Conservation (phyloP, 805 yeast genomes). For the Teunomyces gatunensis region DNA sequence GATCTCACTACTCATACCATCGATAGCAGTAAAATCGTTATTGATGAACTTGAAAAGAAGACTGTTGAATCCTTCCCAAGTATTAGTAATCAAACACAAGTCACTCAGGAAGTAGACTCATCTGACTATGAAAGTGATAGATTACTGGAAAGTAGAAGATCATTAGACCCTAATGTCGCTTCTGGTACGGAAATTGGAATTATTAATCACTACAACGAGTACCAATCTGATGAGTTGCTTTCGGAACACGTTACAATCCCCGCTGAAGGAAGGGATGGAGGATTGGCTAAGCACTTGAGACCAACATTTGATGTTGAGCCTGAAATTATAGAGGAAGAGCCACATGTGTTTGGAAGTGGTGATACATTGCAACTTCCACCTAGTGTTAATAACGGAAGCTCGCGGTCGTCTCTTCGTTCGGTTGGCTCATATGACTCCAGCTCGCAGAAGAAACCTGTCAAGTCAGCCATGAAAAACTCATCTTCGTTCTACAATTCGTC, state of each 20-base stretch:
- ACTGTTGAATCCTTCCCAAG: conserved; percentile 1
- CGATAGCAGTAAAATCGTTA: conserved; percentile 20
- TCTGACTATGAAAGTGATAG: conserved; percentile 3
- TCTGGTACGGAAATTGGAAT: conserved; percentile 15
- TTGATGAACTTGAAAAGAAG: conserved; percentile 24
- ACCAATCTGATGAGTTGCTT: conserved; percentile 21
- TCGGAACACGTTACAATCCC: conserved; percentile 1
- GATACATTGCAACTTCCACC: conserved; percentile 14
- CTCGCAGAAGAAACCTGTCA: conserved; percentile 34
- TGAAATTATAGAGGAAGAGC: conserved; percentile 21
- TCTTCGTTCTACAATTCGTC: conserved; percentile 18
- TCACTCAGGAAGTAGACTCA: background rate
- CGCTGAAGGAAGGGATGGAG: background rate
- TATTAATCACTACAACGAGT: conserved; percentile 17
- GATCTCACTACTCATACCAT: conserved; percentile 11
- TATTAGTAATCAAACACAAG: background rate
- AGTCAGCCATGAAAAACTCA: conserved; percentile 51
- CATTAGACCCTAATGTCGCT: conserved; percentile 1
- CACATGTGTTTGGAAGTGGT: conserved; percentile 19
- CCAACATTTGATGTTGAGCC: conserved; percentile 34
- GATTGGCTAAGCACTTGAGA: conserved; percentile 21
- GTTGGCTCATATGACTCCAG: conserved; percentile 24
- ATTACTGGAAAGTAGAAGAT: background rate
- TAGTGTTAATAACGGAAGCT: conserved; percentile 15
- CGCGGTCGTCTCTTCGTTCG: conserved; percentile 33